Conservation (phyloP, 306 rosid species). For the Vigna unguiculata region DNA sequence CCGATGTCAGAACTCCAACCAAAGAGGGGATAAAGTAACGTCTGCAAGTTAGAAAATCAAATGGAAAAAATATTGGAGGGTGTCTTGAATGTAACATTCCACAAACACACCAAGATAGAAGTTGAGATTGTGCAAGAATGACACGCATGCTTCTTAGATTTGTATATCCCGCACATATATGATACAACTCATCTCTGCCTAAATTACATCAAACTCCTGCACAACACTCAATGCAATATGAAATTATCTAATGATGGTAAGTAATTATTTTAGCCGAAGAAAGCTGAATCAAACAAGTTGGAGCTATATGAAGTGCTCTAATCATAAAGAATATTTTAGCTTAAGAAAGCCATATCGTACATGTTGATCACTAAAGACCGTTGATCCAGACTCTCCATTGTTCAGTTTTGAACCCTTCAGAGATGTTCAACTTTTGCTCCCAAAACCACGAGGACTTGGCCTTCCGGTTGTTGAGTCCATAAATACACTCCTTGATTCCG, state of each 20-base stretch:
- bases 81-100: slow-evolving; percentile 10
- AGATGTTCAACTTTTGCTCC: slow-evolving; percentile 65
- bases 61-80: neutral
- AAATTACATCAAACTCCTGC: slow-evolving; percentile 40
- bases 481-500: slow-evolving; percentile 64
- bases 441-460: slow-evolving; percentile 91
- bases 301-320: slow-evolving; percentile 31
- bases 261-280: neutral
- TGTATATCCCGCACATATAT: slow-evolving; percentile 26
- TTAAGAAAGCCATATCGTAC: slow-evolving; percentile 23
- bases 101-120: neutral
- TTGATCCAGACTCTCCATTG: slow-evolving; percentile 35
- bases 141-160: slow-evolving; percentile 21
- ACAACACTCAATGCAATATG: slow-evolving; percentile 32
- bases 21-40: neutral
- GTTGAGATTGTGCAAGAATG: slow-evolving; percentile 39
- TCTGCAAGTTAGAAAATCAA: slow-evolving; percentile 27
- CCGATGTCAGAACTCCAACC: slow-evolving; percentile 12
- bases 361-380: slow-evolving; percentile 13
- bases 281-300: slow-evolving; percentile 15
- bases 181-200: slow-evolving; percentile 33
- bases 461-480: slow-evolving; percentile 60
- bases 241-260: slow-evolving; percentile 34
- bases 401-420: slow-evolving; percentile 25
- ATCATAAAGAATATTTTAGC: neutral